These are phyloP conservation scores for Candida xyloterini DNA, from an alignment of 805 yeast genomes.

Conservation along the genomic window DNA sequence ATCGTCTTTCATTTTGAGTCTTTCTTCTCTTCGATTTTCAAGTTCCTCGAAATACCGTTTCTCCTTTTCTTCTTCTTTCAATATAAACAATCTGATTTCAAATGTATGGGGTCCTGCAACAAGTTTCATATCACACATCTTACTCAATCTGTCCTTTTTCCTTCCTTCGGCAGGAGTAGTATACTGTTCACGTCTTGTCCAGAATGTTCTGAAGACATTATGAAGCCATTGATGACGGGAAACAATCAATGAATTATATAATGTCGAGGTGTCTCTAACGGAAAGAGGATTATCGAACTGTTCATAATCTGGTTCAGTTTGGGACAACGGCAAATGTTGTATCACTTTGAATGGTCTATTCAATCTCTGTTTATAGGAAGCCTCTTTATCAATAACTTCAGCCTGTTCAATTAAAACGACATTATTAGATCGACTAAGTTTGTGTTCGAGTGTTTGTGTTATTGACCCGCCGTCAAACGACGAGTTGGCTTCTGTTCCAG, in stretches of 20 bases:
- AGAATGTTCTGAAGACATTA: constrained; percentile 71
- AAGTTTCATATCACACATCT: constrained; percentile 72
- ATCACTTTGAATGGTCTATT: constrained; percentile 63
- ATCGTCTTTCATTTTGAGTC: constrained; percentile 35
- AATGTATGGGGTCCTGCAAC: constrained; percentile 81
- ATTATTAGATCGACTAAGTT: constrained; percentile 25
- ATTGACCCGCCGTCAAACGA: constrained; percentile 4
- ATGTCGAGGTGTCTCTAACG: constrained; percentile 67
- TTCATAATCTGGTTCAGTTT: constrained; percentile 59
- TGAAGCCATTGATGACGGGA: constrained; percentile 70
- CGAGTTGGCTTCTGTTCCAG: constrained; percentile 7
- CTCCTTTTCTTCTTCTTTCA: constrained; percentile 74
- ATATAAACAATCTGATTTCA: constrained; percentile 73
- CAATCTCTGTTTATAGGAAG: constrained; percentile 28
- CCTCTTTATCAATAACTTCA: constrained; percentile 31
- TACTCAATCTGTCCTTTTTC: constrained; percentile 80
- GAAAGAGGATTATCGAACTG: constrained; percentile 64
- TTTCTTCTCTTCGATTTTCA: constrained; percentile 30
- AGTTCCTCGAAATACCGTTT: constrained; percentile 34
- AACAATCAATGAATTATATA: constrained; percentile 66
- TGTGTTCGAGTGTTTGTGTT: constrained; percentile 10
- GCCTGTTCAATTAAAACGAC: constrained; percentile 29
- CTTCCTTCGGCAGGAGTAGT: constrained; percentile 44
- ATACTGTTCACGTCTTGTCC: constrained; percentile 54
- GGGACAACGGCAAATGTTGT: constrained; percentile 66